Evolutionary conservation across 2,329 filamentous ascomycete species (phyloP).

Genomic region (Aspergillus phoenicis): DNA sequence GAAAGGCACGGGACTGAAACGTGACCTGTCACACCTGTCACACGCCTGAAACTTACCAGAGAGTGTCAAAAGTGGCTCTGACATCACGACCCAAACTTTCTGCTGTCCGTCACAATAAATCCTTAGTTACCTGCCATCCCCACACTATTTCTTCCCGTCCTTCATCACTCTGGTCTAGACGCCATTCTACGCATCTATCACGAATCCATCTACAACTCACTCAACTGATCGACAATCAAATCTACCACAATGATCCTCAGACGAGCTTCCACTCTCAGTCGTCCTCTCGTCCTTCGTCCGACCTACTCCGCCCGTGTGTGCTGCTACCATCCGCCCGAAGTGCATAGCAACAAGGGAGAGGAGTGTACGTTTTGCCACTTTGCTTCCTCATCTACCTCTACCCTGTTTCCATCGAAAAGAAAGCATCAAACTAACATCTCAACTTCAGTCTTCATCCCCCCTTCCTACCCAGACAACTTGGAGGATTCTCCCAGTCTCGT

Average conservation of each 20-base stretch:
- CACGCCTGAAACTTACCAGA: background rate
- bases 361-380: conserved; percentile 8
- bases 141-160: background rate
- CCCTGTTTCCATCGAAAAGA: background rate
- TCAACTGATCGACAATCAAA: background rate
- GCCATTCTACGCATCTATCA: background rate
- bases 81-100: background rate
- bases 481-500: conserved; percentile 14
- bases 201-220: background rate
- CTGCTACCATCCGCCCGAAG: conserved; percentile 1
- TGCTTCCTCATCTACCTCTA: background rate
- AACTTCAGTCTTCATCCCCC: conserved; percentile 14
- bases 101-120: background rate
- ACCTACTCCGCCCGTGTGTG: background rate
- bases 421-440: background rate
- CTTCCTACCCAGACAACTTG: conserved; percentile 16
- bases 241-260: background rate
- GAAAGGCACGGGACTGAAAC: background rate
- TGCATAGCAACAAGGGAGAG: conserved; percentile 11
- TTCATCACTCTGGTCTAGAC: background rate
- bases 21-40: background rate
- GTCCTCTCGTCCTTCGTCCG: background rate
- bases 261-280: background rate
- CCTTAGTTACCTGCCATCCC: background rate
- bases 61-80: background rate